These are phyloP conservation scores for Teratosphaeria zuluensis DNA, from an alignment of 2,329 filamentous ascomycete species.

Conservation along the genomic window DNA sequence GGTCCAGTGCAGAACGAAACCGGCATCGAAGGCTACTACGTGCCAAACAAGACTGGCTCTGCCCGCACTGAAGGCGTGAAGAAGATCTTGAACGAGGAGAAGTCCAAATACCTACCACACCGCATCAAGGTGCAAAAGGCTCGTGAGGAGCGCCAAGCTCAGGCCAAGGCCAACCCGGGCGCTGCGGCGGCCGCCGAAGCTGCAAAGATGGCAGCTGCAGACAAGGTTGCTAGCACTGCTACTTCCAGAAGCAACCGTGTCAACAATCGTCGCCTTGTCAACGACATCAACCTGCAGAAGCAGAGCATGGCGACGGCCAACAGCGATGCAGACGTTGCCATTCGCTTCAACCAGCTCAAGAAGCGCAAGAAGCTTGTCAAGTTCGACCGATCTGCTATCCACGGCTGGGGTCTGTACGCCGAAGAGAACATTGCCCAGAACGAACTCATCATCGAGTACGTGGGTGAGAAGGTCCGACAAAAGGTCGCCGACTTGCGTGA, in stretches of 20 bases:
- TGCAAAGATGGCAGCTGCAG: conserved; percentile 58
- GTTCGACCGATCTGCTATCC: conserved; percentile 93
- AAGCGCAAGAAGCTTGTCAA: conserved; percentile 99
- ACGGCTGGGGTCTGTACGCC: conserved; percentile 97
- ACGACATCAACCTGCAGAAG: conserved; percentile 92
- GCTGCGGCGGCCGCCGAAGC: conserved; percentile 54
- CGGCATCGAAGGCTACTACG: conserved; percentile 62
- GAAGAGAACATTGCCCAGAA: conserved; percentile 96
- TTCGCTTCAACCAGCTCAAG: conserved; percentile 98
- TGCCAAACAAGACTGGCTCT: conserved; percentile 73
- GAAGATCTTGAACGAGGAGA: conserved; percentile 93
- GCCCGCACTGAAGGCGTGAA: conserved; percentile 89
- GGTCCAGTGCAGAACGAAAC: conserved; percentile 45
- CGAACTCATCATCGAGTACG: conserved; percentile 99
- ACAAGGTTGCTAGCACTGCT: conserved; percentile 74
- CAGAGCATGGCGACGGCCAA: conserved; percentile 55
- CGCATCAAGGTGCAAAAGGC: conserved; percentile 92
- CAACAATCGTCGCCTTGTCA: conserved; percentile 88
- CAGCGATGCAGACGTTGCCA: conserved; percentile 70
- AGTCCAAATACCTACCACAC: conserved; percentile 95
- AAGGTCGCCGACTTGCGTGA: conserved; percentile 96
- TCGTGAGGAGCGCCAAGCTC: conserved; percentile 81
- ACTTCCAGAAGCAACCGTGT: conserved; percentile 89
- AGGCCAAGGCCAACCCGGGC: conserved; percentile 53
- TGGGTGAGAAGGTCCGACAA: conserved; percentile 93